Base-by-base conservation (phyloP, 2,329 filamentous ascomycete genomes). In the Cercospora beticola region DNA sequence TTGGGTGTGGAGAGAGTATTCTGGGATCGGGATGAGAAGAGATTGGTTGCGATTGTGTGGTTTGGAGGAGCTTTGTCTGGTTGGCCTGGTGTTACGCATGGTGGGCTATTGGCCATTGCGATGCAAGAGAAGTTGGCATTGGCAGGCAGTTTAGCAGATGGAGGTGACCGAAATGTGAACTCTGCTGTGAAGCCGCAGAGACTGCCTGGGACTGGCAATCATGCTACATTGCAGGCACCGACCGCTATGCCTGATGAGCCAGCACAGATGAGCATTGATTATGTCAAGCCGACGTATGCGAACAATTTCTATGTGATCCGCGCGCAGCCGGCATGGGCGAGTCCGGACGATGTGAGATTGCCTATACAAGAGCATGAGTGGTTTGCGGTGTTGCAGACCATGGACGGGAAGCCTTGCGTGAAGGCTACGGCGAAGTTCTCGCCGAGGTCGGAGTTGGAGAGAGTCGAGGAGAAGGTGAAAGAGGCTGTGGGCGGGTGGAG, bases 71-170 rank as follows among this genome's bases (percentile, higher is more conserved):
- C 83, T 0, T 76, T 90, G 21, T 82, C 85, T 59, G 91, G 92
- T 4, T 94, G 90, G 89, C 91, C 91, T 1, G 85, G 86, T 12
- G 83, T 91, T 49, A 87, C 88, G 62, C 91, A 94, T 80, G 91
- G 91, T 65, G 91, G 91, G 14, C 83, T 85, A 6, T 83, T 91
- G 60, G 89, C 89, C 7, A 92, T 89, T 0, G 78, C 92, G 3
- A 79, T 93, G 43, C 87, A 92, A 77, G 91, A 93, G 81, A 86
- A 85, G 62, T 83, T 92, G 70, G 88, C 88, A n/a, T 83, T 89
- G 54, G 88, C 87, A 85, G 86, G 74, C 80, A 89, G 72, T 85
- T 88, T 75, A 82, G 88, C 71, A 2, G 49, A 72, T 9, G 69
- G 68, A 1, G 63, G 52, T 6, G 61, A 68, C 16, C 61, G 46